Conservation (phyloP, 352 stramenopile species). For the Pilasporangium apinafurcum region DNA sequence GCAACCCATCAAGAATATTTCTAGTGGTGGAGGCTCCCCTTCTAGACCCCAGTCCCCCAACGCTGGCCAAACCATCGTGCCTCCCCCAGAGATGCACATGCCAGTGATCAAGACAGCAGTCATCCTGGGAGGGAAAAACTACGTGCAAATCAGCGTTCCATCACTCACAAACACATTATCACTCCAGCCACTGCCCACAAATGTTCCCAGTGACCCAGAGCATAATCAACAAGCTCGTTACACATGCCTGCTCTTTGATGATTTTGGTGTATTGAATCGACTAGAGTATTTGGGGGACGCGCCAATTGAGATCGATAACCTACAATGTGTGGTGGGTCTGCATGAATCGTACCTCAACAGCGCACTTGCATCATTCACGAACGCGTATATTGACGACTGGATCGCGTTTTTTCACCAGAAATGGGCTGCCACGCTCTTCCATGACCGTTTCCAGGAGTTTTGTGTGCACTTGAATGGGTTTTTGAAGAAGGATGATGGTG, state of each 20-base stretch:
- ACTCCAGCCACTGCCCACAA: constrained; percentile 52
- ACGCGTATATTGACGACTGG: constrained; percentile 73
- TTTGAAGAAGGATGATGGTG: constrained; percentile 61
- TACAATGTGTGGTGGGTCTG: constrained; percentile 70
- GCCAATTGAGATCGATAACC: constrained; percentile 51
- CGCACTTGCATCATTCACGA: constrained; percentile 62
- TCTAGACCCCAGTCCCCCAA: constrained; percentile 6
- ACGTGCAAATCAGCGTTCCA: constrained; percentile 70
- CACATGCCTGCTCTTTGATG: constrained; percentile 67
- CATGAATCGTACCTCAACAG: constrained; percentile 87
- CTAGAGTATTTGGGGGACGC: constrained; percentile 64
- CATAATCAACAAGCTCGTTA: constrained; percentile 22
- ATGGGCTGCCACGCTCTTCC: constrained; percentile 66
- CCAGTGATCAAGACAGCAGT: constrained; percentile 41
- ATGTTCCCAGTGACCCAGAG: constrained; percentile 12
- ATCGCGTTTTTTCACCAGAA: constrained; percentile 77
- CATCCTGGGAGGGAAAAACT: constrained; percentile 44
- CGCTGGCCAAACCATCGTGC: constrained; percentile 21
- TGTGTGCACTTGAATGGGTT: constrained; percentile 45
- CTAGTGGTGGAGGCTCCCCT: too few relatives aligned
- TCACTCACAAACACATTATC: constrained; percentile 59
- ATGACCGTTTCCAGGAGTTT: constrained; percentile 79
- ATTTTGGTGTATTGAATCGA: constrained; percentile 62
- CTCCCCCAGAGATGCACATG: constrained; percentile 65
- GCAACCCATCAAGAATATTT: too few relatives aligned